Evolutionary conservation across 306 rosid genomes (phyloP).

Genomic region (Vigna hirtella): DNA sequence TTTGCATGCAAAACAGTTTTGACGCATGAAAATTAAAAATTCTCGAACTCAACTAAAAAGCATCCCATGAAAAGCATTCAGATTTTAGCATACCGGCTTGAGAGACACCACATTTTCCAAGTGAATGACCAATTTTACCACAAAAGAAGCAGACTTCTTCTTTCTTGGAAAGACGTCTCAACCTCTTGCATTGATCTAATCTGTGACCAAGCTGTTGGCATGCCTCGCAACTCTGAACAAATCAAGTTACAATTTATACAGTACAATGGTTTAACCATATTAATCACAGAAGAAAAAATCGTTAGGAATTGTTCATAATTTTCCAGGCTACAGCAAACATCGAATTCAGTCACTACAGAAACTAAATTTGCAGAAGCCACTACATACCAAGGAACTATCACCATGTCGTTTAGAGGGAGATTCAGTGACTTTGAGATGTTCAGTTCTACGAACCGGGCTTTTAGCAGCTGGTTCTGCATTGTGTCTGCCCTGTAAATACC

Average conservation of each 20-base stretch:
- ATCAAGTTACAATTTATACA: constrained; percentile 27
- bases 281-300: constrained; percentile 21
- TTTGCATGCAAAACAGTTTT: constrained; percentile 22
- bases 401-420: not conserved
- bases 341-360: not conserved
- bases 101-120: constrained; percentile 62
- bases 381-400: constrained; percentile 43
- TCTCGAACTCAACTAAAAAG: constrained; percentile 16
- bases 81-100: constrained; percentile 60
- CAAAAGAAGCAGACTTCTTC: constrained; percentile 80
- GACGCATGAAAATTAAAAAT: not conserved
- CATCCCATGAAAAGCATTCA: not conserved
- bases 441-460: not conserved
- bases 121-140: constrained; percentile 74
- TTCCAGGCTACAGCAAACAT: not conserved
- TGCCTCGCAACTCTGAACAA: constrained; percentile 63
- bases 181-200: constrained; percentile 53
- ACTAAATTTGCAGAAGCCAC: constrained; percentile 18
- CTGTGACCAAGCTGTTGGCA: constrained; percentile 66
- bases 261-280: not conserved
- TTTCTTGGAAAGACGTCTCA: constrained; percentile 24
- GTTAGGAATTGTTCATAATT: not conserved
- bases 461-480: not conserved
- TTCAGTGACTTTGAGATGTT: constrained; percentile 35
- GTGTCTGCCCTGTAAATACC: constrained; percentile 48